Base-by-base conservation (phyloP, 257 asterid species). In the Knoxia roxburghii region DNA sequence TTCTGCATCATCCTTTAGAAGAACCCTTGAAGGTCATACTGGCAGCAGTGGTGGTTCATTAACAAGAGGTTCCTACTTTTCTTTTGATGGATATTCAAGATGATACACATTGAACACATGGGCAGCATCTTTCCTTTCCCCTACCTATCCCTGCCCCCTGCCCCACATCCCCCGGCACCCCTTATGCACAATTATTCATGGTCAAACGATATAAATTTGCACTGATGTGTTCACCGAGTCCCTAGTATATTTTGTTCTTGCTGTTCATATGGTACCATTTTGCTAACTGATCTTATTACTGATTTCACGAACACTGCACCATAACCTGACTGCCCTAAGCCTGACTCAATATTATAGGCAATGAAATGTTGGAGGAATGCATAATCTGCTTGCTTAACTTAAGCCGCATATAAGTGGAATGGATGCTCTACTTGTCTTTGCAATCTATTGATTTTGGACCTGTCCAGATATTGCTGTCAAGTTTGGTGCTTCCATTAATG, bases 1-100 rank as follows among this genome's bases (percentile, higher is more conserved):
- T 71, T 77, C 81, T 46, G 77, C 70, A 57, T 72, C 82, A 39
- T 78, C 86, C 70, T 77, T 82, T 65, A 76, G 88, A 65, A 83
- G 82, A 75, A 61, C 67, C 30, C 72, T 69, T 60, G 80, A 72
- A 74, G 81, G 72, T 71, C 68, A 29, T 60, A 73, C 68, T 58
- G 77, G 76, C 57, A 75, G 78, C 71, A 64, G 69, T 41, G 52
- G 68, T 58, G 56, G 71, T 70, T 72, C 61, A 55, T 58, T 72
- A 65, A 29, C 64, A 35, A 60, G 68, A 72, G 86, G 83, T 80
- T 76, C 56, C 68, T 73, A 57, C 66, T 30, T 52, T 72, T 61
- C 51, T 18, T 52, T 37, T 63, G 41, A 45, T 49, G 48, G 35
- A 27, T 55, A 59, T 32, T 70, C 27, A 62, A 50, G 35, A 65